A percentile compares a stretch with the other conserved stretches of the same genome.
Evolutionary conservation across 495 filamentous ascomycete species (phyloP).

Genomic region (Tuber microsphaerosporum): DNA sequence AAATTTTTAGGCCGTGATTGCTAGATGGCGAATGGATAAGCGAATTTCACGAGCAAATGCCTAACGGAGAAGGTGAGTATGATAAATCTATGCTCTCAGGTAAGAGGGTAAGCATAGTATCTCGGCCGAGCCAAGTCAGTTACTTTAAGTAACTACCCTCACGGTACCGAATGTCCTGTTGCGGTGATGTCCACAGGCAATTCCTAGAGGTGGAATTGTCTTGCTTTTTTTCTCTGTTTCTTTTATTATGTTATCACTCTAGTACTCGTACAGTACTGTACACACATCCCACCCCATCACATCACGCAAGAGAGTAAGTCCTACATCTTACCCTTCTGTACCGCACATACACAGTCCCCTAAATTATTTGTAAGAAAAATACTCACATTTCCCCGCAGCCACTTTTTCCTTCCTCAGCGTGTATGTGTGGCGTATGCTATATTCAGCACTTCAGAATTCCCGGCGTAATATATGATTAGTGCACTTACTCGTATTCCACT

Average conservation of each 20-base stretch:
- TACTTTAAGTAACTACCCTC: background rate
- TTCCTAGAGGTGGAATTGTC: background rate
- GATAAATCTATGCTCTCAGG: background rate
- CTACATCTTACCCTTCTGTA: background rate
- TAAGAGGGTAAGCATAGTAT: background rate
- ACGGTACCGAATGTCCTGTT: background rate
- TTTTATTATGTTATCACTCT: background rate
- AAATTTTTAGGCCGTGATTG: background rate
- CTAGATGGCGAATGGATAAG: background rate
- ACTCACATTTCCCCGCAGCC: background rate
- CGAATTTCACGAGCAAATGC: background rate
- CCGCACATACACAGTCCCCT: background rate
- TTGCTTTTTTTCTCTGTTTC: background rate
- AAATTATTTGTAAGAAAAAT: background rate
- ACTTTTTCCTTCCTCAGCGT: background rate
- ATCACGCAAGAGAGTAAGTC: background rate
- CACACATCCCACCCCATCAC: background rate
- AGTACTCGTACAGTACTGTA: no score
- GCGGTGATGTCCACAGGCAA: background rate
- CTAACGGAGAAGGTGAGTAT: background rate
- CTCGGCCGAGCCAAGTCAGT: background rate
- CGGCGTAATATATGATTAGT: background rate
- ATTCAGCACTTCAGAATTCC: background rate
- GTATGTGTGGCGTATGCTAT: background rate
- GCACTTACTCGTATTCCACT: conserved; percentile 1